These are phyloP conservation scores for Pyrenophora teres DNA, from an alignment of 2,329 filamentous ascomycete genomes.

Conservation along the genomic window DNA sequence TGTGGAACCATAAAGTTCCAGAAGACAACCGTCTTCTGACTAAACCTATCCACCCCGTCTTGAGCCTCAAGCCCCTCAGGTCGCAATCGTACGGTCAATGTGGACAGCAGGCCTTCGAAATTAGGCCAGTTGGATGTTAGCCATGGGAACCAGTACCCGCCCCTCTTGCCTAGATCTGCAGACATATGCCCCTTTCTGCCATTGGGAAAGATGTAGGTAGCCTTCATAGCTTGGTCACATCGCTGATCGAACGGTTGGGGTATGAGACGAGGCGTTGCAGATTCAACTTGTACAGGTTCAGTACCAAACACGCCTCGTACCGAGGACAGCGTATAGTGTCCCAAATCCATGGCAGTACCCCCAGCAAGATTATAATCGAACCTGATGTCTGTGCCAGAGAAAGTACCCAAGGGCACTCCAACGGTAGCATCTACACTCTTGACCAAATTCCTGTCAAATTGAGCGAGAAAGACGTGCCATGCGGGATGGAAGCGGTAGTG, in stretches of 20 bases:
- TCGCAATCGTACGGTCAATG: slow-evolving; percentile 16
- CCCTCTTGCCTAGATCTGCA: slow-evolving; percentile 20
- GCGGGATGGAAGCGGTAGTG: slow-evolving; percentile 54
- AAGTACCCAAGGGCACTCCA: slow-evolving; percentile 28
- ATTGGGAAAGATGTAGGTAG: slow-evolving; percentile 28
- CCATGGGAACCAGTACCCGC: slow-evolving; percentile 26
- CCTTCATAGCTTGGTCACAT: slow-evolving; percentile 28
- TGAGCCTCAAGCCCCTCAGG: slow-evolving; percentile 7
- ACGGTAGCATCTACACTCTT: slow-evolving; percentile 39
- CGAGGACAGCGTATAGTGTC: slow-evolving; percentile 43
- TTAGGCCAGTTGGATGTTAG: slow-evolving; percentile 29
- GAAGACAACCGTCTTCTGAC: slow-evolving; percentile 18
- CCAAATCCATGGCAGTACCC: slow-evolving; percentile 49
- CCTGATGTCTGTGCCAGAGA: slow-evolving; percentile 44
- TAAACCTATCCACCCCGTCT: slow-evolving; percentile 13
- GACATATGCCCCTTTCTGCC: slow-evolving; percentile 22
- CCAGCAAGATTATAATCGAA: slow-evolving; percentile 49
- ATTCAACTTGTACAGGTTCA: slow-evolving; percentile 33
- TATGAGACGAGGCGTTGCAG: slow-evolving; percentile 18
- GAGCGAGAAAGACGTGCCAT: slow-evolving; percentile 42
- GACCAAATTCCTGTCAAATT: slow-evolving; percentile 44
- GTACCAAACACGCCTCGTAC: slow-evolving; percentile 31
- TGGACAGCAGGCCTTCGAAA: slow-evolving; percentile 12
- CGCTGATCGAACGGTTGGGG: slow-evolving; percentile 15
- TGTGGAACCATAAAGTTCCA: slow-evolving; percentile 28